phyloP scores from a whole-genome alignment of 1,139 yeast genomes.

The Protomyces inouyei region DNA sequence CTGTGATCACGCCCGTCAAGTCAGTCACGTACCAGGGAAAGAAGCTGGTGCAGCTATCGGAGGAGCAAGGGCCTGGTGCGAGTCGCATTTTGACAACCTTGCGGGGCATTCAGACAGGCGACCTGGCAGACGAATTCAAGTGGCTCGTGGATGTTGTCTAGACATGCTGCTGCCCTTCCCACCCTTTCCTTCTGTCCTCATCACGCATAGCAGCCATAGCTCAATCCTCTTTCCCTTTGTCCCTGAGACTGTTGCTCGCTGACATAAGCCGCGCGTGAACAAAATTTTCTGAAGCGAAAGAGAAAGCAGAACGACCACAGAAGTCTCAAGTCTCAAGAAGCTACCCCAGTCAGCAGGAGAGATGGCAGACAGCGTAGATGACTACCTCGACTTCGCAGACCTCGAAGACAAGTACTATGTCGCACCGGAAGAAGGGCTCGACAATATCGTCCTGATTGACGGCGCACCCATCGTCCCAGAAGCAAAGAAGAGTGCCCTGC shows the following conservation, averaged over 20 bases:
- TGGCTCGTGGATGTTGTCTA: conserved; percentile 8
- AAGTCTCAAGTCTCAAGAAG: background rate
- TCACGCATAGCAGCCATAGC: background rate
- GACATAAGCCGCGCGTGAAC: too few species aligned
- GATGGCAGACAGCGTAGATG: conserved; percentile 47
- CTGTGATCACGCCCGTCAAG: conserved; percentile 24
- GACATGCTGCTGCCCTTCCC: background rate
- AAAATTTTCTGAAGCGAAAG: too few species aligned
- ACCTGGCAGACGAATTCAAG: conserved; percentile 9
- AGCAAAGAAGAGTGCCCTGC: conserved; percentile 73
- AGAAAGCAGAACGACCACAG: too few species aligned
- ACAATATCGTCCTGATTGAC: conserved; percentile 78
- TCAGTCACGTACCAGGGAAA: conserved; percentile 17
- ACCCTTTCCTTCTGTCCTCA: background rate
- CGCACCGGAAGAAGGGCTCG: conserved; percentile 58
- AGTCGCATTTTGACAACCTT: background rate
- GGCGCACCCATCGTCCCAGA: conserved; percentile 97
- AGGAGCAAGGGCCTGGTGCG: conserved; percentile 18
- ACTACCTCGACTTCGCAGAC: conserved; percentile 79
- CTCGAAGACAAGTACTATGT: conserved; percentile 72
- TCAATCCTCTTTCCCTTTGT: too few species aligned
- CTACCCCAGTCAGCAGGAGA: background rate
- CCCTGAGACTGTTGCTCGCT: too few species aligned
- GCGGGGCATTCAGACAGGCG: conserved; percentile 19
- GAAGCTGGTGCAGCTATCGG: conserved; percentile 17